phyloP scores from a whole-genome alignment of 1,284 basidiomycete species.

The Austroboletus olivaceoglutinosus region DNA sequence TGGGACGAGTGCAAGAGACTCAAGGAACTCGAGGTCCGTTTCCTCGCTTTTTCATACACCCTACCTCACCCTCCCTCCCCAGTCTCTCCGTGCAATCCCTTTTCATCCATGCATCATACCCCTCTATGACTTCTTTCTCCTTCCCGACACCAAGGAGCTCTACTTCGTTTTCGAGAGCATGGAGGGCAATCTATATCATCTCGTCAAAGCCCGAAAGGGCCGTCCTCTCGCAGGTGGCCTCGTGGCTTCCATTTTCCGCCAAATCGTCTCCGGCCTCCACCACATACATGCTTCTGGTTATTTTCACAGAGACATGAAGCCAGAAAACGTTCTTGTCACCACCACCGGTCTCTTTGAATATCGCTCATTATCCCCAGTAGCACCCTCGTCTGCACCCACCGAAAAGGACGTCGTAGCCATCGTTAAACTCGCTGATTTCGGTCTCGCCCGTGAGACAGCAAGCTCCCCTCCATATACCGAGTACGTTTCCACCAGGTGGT shows the following conservation, averaged over 20 bases:
- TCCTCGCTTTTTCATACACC: conserved; percentile 12
- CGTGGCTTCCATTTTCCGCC: conserved; percentile 91
- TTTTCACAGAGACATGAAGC: conserved; percentile 99
- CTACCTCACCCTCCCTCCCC: conserved; percentile 12
- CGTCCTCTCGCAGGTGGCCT: conserved; percentile 93
- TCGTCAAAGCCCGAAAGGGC: conserved; percentile 96
- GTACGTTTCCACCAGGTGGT: conserved; percentile 99
- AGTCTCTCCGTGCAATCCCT: conserved; percentile 93
- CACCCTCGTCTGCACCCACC: conserved; percentile 55
- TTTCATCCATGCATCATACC: conserved; percentile 98
- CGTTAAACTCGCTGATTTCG: conserved; percentile 98
- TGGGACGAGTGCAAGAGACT: conserved; percentile 96
- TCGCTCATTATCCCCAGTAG: conserved; percentile 67
- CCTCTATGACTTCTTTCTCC: conserved; percentile 97
- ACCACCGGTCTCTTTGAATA: conserved; percentile 97
- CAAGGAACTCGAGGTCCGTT: conserved; percentile 90
- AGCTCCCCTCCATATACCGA: conserved; percentile 96
- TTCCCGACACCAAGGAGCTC: conserved; percentile 90
- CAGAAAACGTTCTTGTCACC: conserved; percentile 99
- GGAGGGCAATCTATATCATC: conserved; percentile 99
- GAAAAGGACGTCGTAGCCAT: conserved; percentile 97
- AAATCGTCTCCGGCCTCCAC: conserved; percentile 87
- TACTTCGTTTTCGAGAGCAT: conserved; percentile 99
- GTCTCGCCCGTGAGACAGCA: conserved; percentile 87
- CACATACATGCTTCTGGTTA: conserved; percentile 94